A percentile compares a stretch with the other conserved stretches of the same genome.
These are phyloP conservation scores for Venturia asperata DNA, from an alignment of 2,329 filamentous ascomycete species.

Conservation along the genomic window DNA sequence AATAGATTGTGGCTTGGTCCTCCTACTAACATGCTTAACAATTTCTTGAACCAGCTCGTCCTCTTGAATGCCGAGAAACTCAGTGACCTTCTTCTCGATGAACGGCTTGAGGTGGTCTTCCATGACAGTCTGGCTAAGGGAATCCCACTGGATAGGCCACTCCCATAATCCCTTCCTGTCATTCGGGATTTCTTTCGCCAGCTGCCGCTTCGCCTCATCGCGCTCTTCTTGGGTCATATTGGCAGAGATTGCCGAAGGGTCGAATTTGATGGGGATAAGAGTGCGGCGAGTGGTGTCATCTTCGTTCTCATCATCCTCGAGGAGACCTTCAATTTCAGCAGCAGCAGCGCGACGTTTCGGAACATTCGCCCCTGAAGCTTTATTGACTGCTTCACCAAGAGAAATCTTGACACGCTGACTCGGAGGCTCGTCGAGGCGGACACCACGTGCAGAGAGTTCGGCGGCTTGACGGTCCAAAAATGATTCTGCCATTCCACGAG, in stretches of 20 bases:
- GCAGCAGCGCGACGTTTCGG: constrained; percentile 65
- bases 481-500: constrained; percentile 76
- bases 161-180: constrained; percentile 81
- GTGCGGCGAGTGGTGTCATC: constrained; percentile 62
- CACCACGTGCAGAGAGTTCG: constrained; percentile 47
- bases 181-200: constrained; percentile 84
- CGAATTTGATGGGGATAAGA: constrained; percentile 47
- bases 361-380: constrained; percentile 49
- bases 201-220: constrained; percentile 67
- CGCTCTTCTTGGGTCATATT: constrained; percentile 70
- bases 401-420: constrained; percentile 80
- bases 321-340: constrained; percentile 85
- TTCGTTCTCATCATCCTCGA: constrained; percentile 73
- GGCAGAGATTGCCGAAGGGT: constrained; percentile 36
- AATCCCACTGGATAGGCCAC: constrained; percentile 92
- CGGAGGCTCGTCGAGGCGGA: constrained; percentile 28
- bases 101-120: constrained; percentile 85
- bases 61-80: constrained; percentile 93
- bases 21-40: constrained; percentile 73
- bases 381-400: constrained; percentile 73
- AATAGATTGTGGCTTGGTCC: constrained; percentile 67
- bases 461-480: constrained; percentile 81
- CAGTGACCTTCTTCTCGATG: constrained; percentile 96
- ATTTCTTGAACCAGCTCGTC: constrained; percentile 91
- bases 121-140: constrained; percentile 72